phyloP scores from a whole-genome alignment of 768 basidiomycete species.

The Phlegmacium glaucopus region DNA sequence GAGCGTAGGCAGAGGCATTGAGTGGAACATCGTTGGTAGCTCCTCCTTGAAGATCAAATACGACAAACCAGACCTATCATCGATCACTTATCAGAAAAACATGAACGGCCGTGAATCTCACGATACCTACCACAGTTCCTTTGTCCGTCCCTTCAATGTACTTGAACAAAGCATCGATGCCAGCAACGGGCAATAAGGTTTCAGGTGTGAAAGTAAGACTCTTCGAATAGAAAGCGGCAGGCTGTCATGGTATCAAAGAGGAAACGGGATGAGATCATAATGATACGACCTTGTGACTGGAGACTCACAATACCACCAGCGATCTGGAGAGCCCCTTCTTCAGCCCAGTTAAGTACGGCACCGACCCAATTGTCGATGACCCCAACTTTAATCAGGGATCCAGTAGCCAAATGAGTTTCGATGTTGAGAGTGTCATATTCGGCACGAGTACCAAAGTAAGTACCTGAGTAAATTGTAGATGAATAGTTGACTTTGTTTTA shows the following conservation, averaged over 20 bases:
- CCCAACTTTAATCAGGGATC: neutral
- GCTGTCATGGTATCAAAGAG: neutral
- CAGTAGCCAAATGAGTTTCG: neutral
- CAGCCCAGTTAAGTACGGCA: conserved; percentile 3
- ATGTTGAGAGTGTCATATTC: conserved; percentile 2
- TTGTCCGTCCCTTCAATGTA: conserved; percentile 4
- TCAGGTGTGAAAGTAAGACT: conserved; percentile 3
- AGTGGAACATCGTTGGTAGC: conserved; percentile 4
- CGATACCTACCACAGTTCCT: conserved; percentile 1
- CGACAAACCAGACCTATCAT: conserved; percentile 5
- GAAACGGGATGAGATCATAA: neutral
- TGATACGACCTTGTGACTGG: too few relatives aligned
- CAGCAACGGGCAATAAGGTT: neutral
- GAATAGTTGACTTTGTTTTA: too few relatives aligned
- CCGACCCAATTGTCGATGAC: conserved; percentile 3
- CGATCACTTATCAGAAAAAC: neutral
- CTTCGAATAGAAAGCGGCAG: conserved; percentile 6
- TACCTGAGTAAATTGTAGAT: neutral
- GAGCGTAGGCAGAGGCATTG: conserved; percentile 2
- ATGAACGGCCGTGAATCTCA: too few relatives aligned
- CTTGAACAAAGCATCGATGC: conserved; percentile 4
- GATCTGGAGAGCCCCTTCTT: conserved; percentile 1
- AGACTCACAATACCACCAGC: conserved; percentile 4
- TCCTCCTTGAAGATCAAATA: conserved; percentile 6
- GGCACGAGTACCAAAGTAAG: conserved; percentile 5